Conservation (phyloP, 192 early-diverging fungal species). For the Tieghemiomyces parasiticus region DNA sequence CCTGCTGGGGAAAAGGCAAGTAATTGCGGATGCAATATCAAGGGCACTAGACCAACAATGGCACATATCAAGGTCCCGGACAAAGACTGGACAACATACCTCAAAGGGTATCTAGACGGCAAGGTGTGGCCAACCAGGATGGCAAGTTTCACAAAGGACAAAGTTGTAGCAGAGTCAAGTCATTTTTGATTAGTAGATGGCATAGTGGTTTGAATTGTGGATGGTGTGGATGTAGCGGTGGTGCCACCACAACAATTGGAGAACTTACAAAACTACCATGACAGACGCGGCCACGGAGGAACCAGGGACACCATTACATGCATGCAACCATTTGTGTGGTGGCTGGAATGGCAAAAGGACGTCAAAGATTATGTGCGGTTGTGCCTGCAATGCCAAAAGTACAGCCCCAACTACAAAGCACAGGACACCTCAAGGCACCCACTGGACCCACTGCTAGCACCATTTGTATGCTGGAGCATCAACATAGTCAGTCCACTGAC, state of each 20-base stretch:
- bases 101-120: background rate
- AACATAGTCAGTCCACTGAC: conserved; percentile 10
- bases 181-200: background rate
- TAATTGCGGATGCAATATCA: background rate
- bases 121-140: background rate
- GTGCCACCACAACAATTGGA: background rate
- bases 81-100: background rate
- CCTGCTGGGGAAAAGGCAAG: background rate
- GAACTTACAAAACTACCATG: background rate
- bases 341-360: background rate
- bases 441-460: background rate
- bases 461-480: conserved; percentile 7
- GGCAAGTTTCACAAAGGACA: background rate
- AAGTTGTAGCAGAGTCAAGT: background rate
- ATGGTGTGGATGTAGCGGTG: background rate
- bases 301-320: background rate
- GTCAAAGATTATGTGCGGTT: background rate
- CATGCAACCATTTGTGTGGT: background rate
- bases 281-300: background rate
- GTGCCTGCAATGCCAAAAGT: background rate
- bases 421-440: too few relatives aligned
- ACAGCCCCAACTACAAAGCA: too few relatives aligned
- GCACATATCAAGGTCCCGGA: too few relatives aligned
- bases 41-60: too few relatives aligned
- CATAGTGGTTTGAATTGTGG: background rate